Evolutionary conservation across 2,329 filamentous ascomycete species (phyloP), one percentile per base, ranked within the genome.

Genomic region (Pseudogymnoascus sp.): DNA sequence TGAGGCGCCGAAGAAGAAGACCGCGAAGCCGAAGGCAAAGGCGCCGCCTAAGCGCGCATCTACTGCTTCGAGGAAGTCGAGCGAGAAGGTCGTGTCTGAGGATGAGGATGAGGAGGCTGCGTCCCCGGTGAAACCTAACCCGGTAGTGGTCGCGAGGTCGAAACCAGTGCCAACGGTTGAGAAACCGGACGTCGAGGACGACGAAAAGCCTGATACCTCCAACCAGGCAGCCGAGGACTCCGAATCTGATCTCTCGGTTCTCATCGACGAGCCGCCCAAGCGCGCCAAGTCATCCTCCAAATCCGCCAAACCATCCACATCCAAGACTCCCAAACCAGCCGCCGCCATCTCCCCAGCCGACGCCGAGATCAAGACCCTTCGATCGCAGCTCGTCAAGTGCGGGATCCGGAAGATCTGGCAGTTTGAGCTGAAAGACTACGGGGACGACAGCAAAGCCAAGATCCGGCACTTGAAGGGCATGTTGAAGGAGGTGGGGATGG

Each of bases 401-500:
- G 93, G 93, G 31, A 85, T 97, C 62, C 88, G 91, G 61, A 97
- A 97, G 73, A 83, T 97, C 65, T 99, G 94, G 93, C 84, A 83
- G 59, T 86, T 88, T 66, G 91, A 97, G 74, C 81, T 99, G 29
- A 90, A 90, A 73, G 79, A 85, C 62, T 92, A 84, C 69, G 82
- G 81, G 1, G 83, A 87, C 62, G 89, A 92, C 23, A 72, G 82
- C 3, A 88, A 86, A 65, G 90, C 85, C 59, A 97, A 96, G 78
- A 90, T 97, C 65, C 81, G 81, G 61, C 91, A 97, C 72, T 80
- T 99, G 6, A 90, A 85, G 72, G 77, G 77, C 10, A 88, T 95
- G 87, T 81, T 99, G 26, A 81, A 81, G 35, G 91, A 96, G 31
- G 80, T 86, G 4, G 94, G 93, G 35, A 97, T 97, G 90, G 86